Evolutionary conservation across 208 protist genomes (phyloP), one percentile per base, ranked within the genome.

Genomic region (Acanthamoeba culbertsoni): DNA sequence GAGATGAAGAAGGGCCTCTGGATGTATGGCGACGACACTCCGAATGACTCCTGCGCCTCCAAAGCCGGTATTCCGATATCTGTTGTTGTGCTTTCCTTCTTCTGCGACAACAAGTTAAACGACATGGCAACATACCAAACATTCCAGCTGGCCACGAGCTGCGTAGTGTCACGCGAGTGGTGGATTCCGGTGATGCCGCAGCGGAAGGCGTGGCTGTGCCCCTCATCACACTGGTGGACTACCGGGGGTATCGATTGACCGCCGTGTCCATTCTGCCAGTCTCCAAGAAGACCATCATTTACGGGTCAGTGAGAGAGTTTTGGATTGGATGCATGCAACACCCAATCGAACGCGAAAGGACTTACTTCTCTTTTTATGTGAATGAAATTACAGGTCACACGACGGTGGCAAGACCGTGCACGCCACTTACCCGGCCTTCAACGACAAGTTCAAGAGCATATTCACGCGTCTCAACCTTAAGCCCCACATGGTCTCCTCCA

Each of bases 391-490:
- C 71, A 71, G 84, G 6, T 91, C 84, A 1, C 84, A 91, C 40
- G 84, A 91, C 35, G 84, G n/a, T 3, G 84, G 84, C 16, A 73
- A 46, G 51, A 91, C 84, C 0, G 84, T 91, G 12, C 84, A 91
- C 71, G 84, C 84, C 10, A 40, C 48, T 55, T 91, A 91, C 51
- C 40, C 33, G 5, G 84, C 57, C 1, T 91, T 91, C 42, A 91
- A 91, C 42, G 57, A 91, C 10, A 46, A 71, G 40, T 91, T 91
- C 48, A 73, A 37, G 42, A 63, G 31, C 59, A 91, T 91, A 1
- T 91, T 91, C 59, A 63, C 33, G 4, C 59, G 57, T 8, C 84
- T 91, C 59, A 91, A 91, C 42, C 84, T 91, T 23, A 91, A 91
- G 48, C 8, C 51, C 10, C 84, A 91, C 42, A 26, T 91, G 0